Evolutionary conservation across 1,284 basidiomycete genomes (phyloP), one percentile per base, ranked within the genome.

Genomic region (Limonomyces culmigenus): DNA sequence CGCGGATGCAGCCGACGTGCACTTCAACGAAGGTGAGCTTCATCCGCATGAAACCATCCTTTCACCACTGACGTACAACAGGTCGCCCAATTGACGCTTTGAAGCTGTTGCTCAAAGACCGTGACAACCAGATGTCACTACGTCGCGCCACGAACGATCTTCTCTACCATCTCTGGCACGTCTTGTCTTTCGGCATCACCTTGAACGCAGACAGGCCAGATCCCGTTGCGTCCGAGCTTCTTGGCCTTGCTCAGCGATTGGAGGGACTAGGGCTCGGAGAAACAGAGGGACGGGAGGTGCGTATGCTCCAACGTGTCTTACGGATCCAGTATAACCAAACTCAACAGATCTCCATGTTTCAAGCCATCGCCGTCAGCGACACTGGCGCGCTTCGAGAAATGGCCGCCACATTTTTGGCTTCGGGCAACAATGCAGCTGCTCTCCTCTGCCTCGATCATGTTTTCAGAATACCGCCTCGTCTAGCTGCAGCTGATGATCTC

Each of bases 1-100:
- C 32, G 38, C 46, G 0, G 69, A 77, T 19, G 75, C 74, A 0
- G 75, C 73, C 1, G 58, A 70, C 12, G 46, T 75, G 13, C 65
- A 73, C 42, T 46, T 72, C 2, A 46, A 49, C 2, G 65, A 73
- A 48, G 71, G 71, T 15, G 58, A 62, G 2, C 50, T 47, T 1
- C 29, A 63, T 2, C 57, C 68, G 16, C 76, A 70, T 0, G 63
- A 74, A 21, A 44, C 45, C 3, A 46, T 65, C 2, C 25, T 2
- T 25, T 27, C 23, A 27, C 23, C 23, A 37, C 0, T 42, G 47
- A 15, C 14, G 32, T 2, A 21, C 38, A 4, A 45, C 51, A 11
- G 27, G 37, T 8, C 29, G 38, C 8, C 37, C n/a, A 18, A 4
- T 32, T 10, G 30, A 41, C n/a, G 51, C 52, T 19, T 38, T 43